A percentile compares a stretch with the other conserved stretches of the same genome.
phyloP scores from a whole-genome alignment of 768 basidiomycete species.

The Phaeotremella skinneri region DNA sequence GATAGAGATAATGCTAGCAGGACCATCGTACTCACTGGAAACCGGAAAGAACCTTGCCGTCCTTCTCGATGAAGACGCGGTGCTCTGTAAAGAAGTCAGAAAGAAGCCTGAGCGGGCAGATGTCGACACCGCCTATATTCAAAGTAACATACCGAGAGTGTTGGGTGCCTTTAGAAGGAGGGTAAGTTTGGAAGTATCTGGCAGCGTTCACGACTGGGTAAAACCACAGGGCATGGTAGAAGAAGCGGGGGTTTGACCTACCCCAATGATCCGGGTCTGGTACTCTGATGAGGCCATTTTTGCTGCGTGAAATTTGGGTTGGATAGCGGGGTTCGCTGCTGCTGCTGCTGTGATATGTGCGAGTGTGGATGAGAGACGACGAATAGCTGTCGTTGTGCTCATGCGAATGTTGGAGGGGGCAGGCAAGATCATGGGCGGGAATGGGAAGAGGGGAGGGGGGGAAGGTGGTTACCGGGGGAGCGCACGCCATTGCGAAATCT shows the following conservation, averaged over 20 bases:
- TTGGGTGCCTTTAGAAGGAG: constrained; percentile 63
- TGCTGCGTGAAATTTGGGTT: neutral
- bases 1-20: neutral
- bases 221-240: no score
- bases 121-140: no score
- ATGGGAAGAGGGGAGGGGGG: constrained; percentile 1
- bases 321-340: constrained; percentile 6
- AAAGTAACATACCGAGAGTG: constrained; percentile 71
- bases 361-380: constrained; percentile 25
- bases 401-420: constrained; percentile 15
- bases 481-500: no score
- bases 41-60: constrained; percentile 61
- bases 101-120: neutral
- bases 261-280: constrained; percentile 40
- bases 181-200: neutral
- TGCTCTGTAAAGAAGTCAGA: constrained; percentile 63
- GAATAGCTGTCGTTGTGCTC: constrained; percentile 25
- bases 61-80: constrained; percentile 89
- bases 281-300: constrained; percentile 29
- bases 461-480: no score
- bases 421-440: neutral
- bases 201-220: neutral
- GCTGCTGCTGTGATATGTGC: constrained; percentile 9
- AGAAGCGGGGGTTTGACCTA: constrained; percentile 23
- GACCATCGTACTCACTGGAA: constrained; percentile 51